These are phyloP conservation scores for Kalmusia sp. DNA, from an alignment of 2,329 filamentous ascomycete species.

Conservation along the genomic window DNA sequence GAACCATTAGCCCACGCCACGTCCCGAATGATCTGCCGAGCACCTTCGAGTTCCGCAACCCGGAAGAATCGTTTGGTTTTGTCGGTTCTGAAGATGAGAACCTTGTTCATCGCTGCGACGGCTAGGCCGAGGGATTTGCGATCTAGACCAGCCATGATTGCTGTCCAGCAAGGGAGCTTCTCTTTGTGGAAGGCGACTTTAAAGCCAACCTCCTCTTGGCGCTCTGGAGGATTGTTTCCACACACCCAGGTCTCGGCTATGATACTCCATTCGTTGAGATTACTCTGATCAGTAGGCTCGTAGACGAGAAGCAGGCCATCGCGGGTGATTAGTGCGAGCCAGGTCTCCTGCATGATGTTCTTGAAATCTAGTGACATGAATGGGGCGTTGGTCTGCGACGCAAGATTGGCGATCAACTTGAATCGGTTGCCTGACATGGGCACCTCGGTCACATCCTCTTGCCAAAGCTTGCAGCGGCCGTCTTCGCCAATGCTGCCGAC, in stretches of 20 bases:
- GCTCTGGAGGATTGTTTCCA: conserved; percentile 64
- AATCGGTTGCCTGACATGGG: conserved; percentile 80
- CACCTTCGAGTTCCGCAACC: conserved; percentile 76
- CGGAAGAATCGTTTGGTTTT: conserved; percentile 81
- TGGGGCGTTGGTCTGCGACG: conserved; percentile 71
- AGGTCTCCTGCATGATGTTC: conserved; percentile 82
- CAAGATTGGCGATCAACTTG: conserved; percentile 69
- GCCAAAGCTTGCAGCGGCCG: conserved; percentile 90
- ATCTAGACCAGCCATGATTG: conserved; percentile 80
- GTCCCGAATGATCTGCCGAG: conserved; percentile 81
- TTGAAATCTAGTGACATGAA: conserved; percentile 85
- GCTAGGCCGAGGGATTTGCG: conserved; percentile 80
- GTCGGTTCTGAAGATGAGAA: conserved; percentile 83
- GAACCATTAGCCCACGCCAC: conserved; percentile 93
- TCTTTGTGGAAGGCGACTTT: conserved; percentile 89
- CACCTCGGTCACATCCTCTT: conserved; percentile 83
- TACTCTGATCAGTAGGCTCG: conserved; percentile 86
- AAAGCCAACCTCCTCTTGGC: conserved; percentile 88
- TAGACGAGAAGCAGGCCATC: conserved; percentile 82
- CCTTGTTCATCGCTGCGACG: conserved; percentile 83
- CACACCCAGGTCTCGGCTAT: conserved; percentile 81
- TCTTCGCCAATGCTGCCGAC: conserved; percentile 89
- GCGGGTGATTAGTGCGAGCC: conserved; percentile 82
- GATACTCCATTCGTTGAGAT: conserved; percentile 75
- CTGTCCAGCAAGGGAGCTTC: conserved; percentile 77